Conservation (phyloP, 148 eudicot species). For the Drosera capensis region DNA sequence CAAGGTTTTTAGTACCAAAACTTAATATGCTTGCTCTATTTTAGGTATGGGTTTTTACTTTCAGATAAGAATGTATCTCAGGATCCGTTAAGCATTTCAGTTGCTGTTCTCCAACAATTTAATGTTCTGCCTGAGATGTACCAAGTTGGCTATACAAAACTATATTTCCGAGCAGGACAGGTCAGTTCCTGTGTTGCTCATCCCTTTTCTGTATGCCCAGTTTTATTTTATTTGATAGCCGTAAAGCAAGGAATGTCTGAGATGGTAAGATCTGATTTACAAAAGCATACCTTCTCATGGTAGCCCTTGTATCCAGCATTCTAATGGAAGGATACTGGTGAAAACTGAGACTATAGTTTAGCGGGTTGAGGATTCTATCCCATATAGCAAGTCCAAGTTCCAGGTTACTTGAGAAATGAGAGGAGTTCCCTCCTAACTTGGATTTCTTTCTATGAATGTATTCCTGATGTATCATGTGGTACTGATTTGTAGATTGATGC, state of each 20-base stretch:
- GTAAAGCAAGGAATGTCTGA: no score
- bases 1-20: not conserved
- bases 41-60: constrained; percentile 73
- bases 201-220: no score
- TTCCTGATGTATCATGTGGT: not conserved
- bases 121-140: constrained; percentile 69
- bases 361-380: no score
- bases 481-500: constrained; percentile 38
- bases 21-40: not conserved
- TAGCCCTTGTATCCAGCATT: no score
- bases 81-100: constrained; percentile 66
- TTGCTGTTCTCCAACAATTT: constrained; percentile 76
- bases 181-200: constrained; percentile 20
- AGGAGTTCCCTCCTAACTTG: not conserved
- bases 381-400: no score
- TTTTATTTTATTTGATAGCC: no score
- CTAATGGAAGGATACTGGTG: no score
- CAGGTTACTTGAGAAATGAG: no score
- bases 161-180: constrained; percentile 83
- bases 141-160: constrained; percentile 86
- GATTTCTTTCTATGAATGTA: not conserved
- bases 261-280: no score
- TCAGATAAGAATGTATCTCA: constrained; percentile 38
- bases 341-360: no score
- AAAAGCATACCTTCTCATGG: no score